Evolutionary conservation across 139 green algal genomes (phyloP).

Genomic region (Closterium sp.): DNA sequence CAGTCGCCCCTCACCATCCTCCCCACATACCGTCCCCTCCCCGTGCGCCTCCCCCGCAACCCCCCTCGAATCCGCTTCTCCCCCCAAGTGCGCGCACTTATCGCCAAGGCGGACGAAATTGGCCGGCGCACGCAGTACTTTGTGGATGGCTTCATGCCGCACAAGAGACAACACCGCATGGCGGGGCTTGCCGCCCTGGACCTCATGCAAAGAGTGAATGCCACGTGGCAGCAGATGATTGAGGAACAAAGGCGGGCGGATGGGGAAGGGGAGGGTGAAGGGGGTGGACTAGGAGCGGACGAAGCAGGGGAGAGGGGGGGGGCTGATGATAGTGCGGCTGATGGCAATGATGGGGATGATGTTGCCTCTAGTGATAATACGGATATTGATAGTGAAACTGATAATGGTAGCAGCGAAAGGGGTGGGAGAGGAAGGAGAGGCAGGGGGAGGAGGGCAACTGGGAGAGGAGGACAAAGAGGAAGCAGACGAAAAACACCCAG

Average conservation of each 20-base stretch:
- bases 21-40: not conserved
- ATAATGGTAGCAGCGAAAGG: not conserved
- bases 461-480: not conserved
- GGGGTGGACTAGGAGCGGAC: not conserved
- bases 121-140: conserved; percentile 1
- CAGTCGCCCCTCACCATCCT: not conserved
- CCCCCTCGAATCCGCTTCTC: not conserved
- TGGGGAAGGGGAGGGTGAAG: not conserved
- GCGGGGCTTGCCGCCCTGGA: conserved; percentile 31
- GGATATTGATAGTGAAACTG: not conserved
- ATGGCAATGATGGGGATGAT: not conserved
- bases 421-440: not conserved
- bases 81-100: not conserved
- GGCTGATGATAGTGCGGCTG: not conserved
- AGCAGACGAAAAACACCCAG: not conserved
- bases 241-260: not conserved
- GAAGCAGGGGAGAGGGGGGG: too few relatives aligned
- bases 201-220: conserved; percentile 7
- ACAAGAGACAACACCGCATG: conserved; percentile 29
- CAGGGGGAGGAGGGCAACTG: not conserved
- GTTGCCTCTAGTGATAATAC: not conserved
- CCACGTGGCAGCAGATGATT: conserved; percentile 28
- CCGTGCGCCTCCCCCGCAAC: not conserved
- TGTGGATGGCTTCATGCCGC: conserved; percentile 5
- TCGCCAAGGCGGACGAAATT: not conserved